phyloP scores from a whole-genome alignment of 2,329 filamentous ascomycete genomes.

The Torrubiellomyces zombiae region DNA sequence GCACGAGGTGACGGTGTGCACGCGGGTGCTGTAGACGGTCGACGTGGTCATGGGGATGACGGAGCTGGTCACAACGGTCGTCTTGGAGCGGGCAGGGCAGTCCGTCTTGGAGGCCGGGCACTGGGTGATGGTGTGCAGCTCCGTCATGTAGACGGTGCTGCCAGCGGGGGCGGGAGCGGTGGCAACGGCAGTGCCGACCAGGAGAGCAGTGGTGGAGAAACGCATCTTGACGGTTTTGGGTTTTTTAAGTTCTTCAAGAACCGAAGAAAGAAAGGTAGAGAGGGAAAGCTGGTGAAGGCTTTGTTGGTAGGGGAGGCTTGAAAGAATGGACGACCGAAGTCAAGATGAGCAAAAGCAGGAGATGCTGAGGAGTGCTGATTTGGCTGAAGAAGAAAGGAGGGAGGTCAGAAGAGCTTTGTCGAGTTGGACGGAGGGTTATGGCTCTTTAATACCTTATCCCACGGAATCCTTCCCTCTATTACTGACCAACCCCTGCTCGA shows the following conservation, averaged over 20 bases:
- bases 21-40: conserved; percentile 39
- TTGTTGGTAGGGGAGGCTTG: conserved; percentile 14
- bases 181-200: conserved; percentile 21
- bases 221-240: conserved; percentile 38
- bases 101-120: conserved; percentile 43
- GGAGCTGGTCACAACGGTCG: conserved; percentile 21
- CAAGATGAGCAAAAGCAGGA: too few relatives aligned
- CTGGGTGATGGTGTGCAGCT: conserved; percentile 43
- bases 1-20: conserved; percentile 47
- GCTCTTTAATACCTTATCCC: conserved; percentile 28
- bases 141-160: conserved; percentile 38
- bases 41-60: conserved; percentile 28
- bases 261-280: conserved; percentile 13
- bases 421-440: conserved; percentile 16
- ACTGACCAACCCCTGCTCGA: not conserved
- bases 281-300: conserved; percentile 17
- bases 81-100: conserved; percentile 33
- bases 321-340: conserved; percentile 45
- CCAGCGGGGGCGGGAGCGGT: conserved; percentile 13
- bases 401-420: conserved; percentile 4
- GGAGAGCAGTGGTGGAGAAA: conserved; percentile 34
- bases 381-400: not conserved
- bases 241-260: conserved; percentile 13
- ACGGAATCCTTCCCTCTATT: not conserved
- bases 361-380: too few relatives aligned